phyloP scores from a whole-genome alignment of 73 alveolate species.

The Tetrahymena malaccensis region DNA sequence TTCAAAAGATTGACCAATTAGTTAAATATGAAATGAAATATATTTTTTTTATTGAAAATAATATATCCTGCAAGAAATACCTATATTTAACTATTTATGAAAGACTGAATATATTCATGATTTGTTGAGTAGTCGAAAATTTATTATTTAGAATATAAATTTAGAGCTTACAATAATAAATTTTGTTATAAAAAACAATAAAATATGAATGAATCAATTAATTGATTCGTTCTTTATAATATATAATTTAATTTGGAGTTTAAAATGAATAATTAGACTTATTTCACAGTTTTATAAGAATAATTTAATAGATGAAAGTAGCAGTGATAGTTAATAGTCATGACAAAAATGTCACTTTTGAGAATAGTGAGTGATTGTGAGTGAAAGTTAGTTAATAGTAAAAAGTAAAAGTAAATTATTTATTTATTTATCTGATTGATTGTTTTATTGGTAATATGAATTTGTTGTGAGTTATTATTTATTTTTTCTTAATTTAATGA shows the following conservation, averaged over 20 bases:
- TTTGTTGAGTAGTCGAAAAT: background rate
- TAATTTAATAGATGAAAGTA: background rate
- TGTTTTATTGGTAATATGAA: background rate
- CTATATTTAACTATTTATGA: too few species aligned
- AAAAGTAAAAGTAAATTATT: background rate
- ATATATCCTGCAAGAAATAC: too few species aligned
- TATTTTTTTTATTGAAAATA: too few species aligned
- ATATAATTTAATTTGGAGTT: too few species aligned
- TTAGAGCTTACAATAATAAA: background rate
- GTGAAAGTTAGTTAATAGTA: background rate
- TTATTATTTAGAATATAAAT: too few species aligned
- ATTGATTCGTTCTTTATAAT: too few species aligned
- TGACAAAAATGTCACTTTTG: background rate
- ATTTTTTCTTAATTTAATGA: too few species aligned
- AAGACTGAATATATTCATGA: background rate
- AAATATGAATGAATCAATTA: background rate
- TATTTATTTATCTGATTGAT: too few species aligned
- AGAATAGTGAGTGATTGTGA: background rate
- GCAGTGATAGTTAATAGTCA: background rate
- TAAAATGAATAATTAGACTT: background rate
- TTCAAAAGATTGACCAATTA: background rate
- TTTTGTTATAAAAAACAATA: background rate
- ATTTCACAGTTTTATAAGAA: background rate
- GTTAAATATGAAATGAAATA: too few species aligned
- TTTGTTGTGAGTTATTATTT: too few species aligned